phyloP scores from a whole-genome alignment of 768 basidiomycete genomes.

The Tylopilus sp. region DNA sequence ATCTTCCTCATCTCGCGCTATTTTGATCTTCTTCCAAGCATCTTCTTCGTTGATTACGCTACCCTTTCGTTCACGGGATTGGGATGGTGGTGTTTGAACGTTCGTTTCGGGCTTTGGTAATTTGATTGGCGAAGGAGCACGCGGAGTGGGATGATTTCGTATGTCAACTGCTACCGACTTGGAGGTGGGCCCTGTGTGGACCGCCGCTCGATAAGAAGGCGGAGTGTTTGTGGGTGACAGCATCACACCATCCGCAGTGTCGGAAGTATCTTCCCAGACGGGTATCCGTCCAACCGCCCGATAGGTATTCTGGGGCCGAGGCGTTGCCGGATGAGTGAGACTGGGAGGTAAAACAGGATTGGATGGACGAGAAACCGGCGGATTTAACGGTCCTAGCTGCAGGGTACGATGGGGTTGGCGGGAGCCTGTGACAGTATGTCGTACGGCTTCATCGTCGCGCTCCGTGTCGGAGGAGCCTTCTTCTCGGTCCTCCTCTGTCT shows the following conservation, averaged over 20 bases:
- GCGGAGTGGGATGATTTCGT: slow-evolving; percentile 13
- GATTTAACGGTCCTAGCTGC: slow-evolving; percentile 10
- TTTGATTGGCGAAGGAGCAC: slow-evolving; percentile 31
- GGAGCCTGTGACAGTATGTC: slow-evolving; percentile 1
- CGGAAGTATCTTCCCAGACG: slow-evolving; percentile 37
- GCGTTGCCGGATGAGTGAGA: slow-evolving; percentile 28
- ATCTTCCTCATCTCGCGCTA: slow-evolving; percentile 64
- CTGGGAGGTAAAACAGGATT: slow-evolving; percentile 27
- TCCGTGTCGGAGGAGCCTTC: slow-evolving; percentile 19
- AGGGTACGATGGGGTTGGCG: slow-evolving; percentile 8
- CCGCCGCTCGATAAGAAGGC: slow-evolving; percentile 48
- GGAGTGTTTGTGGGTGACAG: slow-evolving; percentile 40
- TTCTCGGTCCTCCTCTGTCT: slow-evolving; percentile 10
- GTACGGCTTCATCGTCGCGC: slow-evolving; percentile 17
- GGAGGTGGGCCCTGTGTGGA: slow-evolving; percentile 26
- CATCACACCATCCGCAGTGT: slow-evolving; percentile 33
- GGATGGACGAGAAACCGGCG: slow-evolving; percentile 11
- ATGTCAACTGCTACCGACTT: slow-evolving; percentile 10
- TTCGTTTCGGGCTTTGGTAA: slow-evolving; percentile 22
- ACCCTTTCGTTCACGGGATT: slow-evolving; percentile 40
- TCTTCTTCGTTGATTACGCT: slow-evolving; percentile 65
- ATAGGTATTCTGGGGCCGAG: slow-evolving; percentile 23
- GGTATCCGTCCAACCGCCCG: slow-evolving; percentile 10
- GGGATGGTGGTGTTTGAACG: slow-evolving; percentile 14
- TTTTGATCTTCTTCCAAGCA: slow-evolving; percentile 73